Base-by-base conservation (phyloP, 176 grass and related monocot genomes). In the Areca catechu region DNA sequence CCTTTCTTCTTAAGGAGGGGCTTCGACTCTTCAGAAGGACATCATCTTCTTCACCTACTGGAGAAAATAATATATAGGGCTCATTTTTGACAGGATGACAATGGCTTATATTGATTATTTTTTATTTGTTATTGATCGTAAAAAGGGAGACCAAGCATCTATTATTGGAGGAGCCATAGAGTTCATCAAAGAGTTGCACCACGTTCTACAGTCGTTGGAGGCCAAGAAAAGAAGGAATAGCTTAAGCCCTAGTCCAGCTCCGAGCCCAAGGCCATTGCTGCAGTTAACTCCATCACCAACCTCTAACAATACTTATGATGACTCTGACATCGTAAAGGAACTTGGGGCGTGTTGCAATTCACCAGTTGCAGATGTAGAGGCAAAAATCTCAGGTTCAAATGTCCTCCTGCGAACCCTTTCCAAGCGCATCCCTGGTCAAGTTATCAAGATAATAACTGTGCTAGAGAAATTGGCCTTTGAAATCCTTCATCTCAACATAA, bases 151-250 rank as follows among this genome's bases (percentile, higher is more conserved):
- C 72, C 93, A 98, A 76, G 93, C 93, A 7, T 92, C 93, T 27
- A 88, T 98, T 62, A 98, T 98, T 50, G 93, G 84, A 24, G 93
- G 93, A 56, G 87, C 93, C 20, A 78, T 98, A 63, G 93, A 98
- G 7, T 97, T 97, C 80, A 97, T 97, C 76, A 56, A 71, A 62
- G 87, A 98, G 77, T 77, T 98, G 66, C 87, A 92, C 53, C 76
- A 79, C 61, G 61, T 98, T 25, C 65, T 98, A 15, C 72, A 85
- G 7, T 84, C 87, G 2, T 75, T 98, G 3, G 93, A 98, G 78
- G 60, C 87, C 19, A 82, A 79, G 75, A 92, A 92, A 81, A 92
- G 73, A 57, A 69, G 93, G 16, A 85, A 69, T 49, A 84, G 72
- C 60, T 63, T 71, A 48, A 67, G 88, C 56, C 56, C 73, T 17